These are phyloP conservation scores for Podaxis carcinomalis DNA, from an alignment of 768 basidiomycete genomes.

Conservation along the genomic window DNA sequence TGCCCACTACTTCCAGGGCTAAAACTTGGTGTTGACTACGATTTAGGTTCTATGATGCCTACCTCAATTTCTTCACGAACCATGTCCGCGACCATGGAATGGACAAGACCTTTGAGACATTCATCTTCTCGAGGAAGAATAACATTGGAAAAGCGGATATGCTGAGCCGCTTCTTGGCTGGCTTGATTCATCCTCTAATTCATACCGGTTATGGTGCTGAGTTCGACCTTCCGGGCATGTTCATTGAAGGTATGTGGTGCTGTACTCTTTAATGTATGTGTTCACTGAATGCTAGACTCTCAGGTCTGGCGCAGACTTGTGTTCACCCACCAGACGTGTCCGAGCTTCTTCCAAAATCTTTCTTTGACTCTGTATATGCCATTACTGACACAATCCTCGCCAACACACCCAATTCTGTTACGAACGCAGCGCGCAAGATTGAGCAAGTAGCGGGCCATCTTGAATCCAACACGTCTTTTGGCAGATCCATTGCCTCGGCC, in stretches of 20 bases:
- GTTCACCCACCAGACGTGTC: conserved; percentile 32
- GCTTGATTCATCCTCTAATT: conserved; percentile 62
- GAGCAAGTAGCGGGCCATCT: not conserved
- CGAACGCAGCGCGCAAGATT: not conserved
- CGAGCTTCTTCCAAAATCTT: conserved; percentile 21
- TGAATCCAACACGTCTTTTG: not conserved
- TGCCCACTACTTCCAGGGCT: not conserved
- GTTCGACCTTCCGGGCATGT: conserved; percentile 52
- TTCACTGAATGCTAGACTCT: not conserved
- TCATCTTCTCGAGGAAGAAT: conserved; percentile 48
- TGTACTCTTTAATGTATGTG: not conserved
- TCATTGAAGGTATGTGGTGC: conserved; percentile 50
- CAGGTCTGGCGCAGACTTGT: conserved; percentile 56
- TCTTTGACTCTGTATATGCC: conserved; percentile 16
- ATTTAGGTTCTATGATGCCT: conserved; percentile 54
- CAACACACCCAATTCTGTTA: not conserved
- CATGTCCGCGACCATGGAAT: conserved; percentile 39
- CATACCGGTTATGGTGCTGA: conserved; percentile 61
- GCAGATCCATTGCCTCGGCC: too few species aligned
- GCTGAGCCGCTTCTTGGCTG: conserved; percentile 52
- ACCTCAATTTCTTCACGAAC: conserved; percentile 50
- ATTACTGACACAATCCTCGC: not conserved
- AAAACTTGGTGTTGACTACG: not conserved
- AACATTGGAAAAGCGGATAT: conserved; percentile 44
- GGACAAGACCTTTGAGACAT: conserved; percentile 50